A percentile compares a stretch with the other conserved stretches of the same genome.
phyloP scores from a whole-genome alignment of 1,284 basidiomycete genomes.

The Laetiporus sulphureus region DNA sequence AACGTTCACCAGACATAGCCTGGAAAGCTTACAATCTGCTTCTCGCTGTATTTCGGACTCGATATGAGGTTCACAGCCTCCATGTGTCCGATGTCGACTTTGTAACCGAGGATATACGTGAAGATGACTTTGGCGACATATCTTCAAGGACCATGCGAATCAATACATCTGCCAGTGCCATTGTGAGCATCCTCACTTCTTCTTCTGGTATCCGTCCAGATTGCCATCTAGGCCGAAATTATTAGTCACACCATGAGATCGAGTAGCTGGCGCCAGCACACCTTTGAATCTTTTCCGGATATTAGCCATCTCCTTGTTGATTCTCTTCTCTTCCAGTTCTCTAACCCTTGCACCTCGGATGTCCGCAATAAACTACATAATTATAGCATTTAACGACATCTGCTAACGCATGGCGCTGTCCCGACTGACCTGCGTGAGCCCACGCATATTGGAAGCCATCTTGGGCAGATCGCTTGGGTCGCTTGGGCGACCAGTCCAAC shows the following conservation, averaged over 20 bases:
- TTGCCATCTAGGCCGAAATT: conserved; percentile 62
- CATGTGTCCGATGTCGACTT: conserved; percentile 99
- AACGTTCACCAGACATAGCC: not conserved
- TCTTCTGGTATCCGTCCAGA: conserved; percentile 97
- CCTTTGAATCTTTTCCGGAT: conserved; percentile 99
- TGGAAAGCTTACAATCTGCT: conserved; percentile 81
- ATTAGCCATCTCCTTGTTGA: conserved; percentile 99
- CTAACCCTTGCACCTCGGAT: conserved; percentile 88
- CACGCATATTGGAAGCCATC: conserved; percentile 87
- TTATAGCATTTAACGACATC: not conserved
- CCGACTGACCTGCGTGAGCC: conserved; percentile 73
- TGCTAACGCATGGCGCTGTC: too few species aligned
- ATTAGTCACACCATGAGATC: conserved; percentile 1
- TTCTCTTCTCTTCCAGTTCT: conserved; percentile 92
- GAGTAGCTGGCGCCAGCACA: too few species aligned
- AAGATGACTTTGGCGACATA: conserved; percentile 97
- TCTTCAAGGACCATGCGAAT: conserved; percentile 34
- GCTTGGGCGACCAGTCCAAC: too few species aligned
- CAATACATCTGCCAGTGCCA: conserved; percentile 12
- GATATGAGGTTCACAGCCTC: conserved; percentile 98
- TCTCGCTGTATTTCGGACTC: conserved; percentile 94
- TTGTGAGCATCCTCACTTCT: conserved; percentile 91
- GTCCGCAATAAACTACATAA: conserved; percentile 94
- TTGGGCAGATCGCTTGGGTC: conserved; percentile 1
- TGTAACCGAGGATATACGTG: conserved; percentile 98